Evolutionary conservation across 2,329 filamentous ascomycete species (phyloP), one percentile per base, ranked within the genome.

Genomic region (Venturia nashicola): DNA sequence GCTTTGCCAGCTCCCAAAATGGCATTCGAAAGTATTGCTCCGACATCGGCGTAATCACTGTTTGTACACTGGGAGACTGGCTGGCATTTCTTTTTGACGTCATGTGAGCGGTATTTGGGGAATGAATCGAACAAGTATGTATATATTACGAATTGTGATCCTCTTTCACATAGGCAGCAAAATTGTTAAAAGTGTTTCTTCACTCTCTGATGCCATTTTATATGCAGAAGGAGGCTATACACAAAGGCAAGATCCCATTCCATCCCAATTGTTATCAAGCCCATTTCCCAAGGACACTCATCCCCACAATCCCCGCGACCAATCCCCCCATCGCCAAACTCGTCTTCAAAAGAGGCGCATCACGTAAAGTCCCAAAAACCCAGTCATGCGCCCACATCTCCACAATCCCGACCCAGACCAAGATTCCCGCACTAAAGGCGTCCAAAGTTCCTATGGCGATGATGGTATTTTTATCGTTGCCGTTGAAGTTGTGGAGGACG

Each of bases 351-450:
- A 79, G 44, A 0, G 79, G 72, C 0, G 85, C 80, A 39, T 82
- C 74, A 18, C 80, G 72, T 72, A 89, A 73, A 14, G 67, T 67
- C 1, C 75, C 75, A 40, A 73, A 75, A 68, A 87, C 81, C 89
- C 89, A 92, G 71, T 92, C 89, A 48, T 82, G 78, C 2, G 86
- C 86, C 83, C 86, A 86, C 87, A 92, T 91, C 76, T 91, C 88
- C 0, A 91, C 88, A 1, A 91, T 75, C 1, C 87, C 87, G 1
- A 91, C 88, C 87, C 89, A 92, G n/a, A 88, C 76, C 40, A 92
- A 78, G 55, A 93, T 89, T 36, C 89, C 89, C 0, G 89, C 87
- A 0, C 85, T 89, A 11, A 91, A 71, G 6, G 88, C 86, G 72
- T 92, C 86, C 1, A 92, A 77, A 0, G 87, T 90, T 0, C 88